phyloP scores from a whole-genome alignment of 179 eudicot genomes.

The Gypsophila paniculata region DNA sequence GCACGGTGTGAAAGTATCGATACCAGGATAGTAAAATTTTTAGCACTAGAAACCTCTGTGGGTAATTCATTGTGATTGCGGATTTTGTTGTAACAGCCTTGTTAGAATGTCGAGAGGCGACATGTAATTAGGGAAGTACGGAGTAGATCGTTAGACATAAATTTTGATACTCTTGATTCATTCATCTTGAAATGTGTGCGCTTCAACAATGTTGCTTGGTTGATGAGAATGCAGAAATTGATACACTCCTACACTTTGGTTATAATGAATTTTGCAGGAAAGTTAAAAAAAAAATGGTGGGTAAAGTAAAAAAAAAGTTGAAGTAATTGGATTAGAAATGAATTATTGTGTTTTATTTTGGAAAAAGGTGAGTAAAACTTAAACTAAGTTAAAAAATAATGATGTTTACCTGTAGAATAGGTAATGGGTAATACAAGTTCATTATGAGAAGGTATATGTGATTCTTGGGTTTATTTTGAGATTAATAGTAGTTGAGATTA shows the following conservation, averaged over 20 bases:
- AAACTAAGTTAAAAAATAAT: no score
- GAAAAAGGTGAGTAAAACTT: no score
- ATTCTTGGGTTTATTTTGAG: no score
- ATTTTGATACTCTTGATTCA: constrained; percentile 23
- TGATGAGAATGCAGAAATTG: neutral
- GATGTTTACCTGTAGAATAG: no score
- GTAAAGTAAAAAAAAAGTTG: no score
- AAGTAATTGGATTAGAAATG: no score
- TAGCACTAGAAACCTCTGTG: constrained; percentile 14
- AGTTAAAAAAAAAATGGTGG: no score
- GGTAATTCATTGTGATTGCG: constrained; percentile 21
- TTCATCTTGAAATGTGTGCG: constrained; percentile 18
- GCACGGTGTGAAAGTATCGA: constrained; percentile 8
- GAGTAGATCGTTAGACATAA: constrained; percentile 11
- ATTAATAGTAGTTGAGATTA: no score
- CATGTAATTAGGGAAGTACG: constrained; percentile 21
- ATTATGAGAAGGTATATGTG: no score
- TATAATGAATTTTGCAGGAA: no score
- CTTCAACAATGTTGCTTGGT: neutral
- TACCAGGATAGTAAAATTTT: constrained; percentile 17
- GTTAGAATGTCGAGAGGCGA: constrained; percentile 14
- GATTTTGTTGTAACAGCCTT: constrained; percentile 16
- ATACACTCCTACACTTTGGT: neutral
- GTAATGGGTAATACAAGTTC: no score
- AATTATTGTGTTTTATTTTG: no score